phyloP scores from a whole-genome alignment of 305 asterid genomes.

The Fraxinus platypoda region DNA sequence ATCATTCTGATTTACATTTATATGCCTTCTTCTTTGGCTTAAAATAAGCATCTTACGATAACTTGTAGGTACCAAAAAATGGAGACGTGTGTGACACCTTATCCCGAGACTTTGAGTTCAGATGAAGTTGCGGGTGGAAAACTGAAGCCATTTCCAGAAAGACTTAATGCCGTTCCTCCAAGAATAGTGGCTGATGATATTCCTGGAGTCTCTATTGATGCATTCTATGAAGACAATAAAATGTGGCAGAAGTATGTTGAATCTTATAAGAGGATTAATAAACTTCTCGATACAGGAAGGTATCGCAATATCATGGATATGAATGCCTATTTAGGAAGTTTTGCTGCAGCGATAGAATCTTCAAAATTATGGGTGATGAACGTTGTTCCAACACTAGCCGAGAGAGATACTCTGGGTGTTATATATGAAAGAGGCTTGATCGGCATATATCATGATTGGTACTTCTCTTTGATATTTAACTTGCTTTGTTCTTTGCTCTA shows the following conservation, averaged over 20 bases:
- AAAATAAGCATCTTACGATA: background rate
- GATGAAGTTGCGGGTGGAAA: conserved; percentile 44
- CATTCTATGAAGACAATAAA: conserved; percentile 38
- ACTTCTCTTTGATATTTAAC: background rate
- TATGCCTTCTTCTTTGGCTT: background rate
- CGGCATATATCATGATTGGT: conserved; percentile 55
- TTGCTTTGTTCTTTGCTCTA: background rate
- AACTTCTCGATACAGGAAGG: conserved; percentile 37
- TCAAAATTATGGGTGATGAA: conserved; percentile 50
- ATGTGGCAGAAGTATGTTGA: conserved; percentile 44
- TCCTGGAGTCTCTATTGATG: conserved; percentile 34
- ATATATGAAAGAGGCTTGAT: conserved; percentile 46
- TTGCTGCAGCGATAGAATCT: conserved; percentile 46
- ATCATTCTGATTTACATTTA: background rate
- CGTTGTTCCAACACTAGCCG: conserved; percentile 43
- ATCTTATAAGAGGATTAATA: conserved; percentile 40
- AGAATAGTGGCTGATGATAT: conserved; percentile 36
- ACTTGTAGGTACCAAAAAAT: conserved; percentile 43
- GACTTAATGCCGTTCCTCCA: conserved; percentile 44
- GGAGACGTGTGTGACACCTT: conserved; percentile 44
- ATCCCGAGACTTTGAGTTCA: conserved; percentile 29
- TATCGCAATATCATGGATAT: conserved; percentile 45
- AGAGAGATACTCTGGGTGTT: conserved; percentile 42
- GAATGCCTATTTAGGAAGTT: conserved; percentile 52
- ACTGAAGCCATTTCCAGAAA: conserved; percentile 40